These are phyloP conservation scores for Gautieria morchelliformis DNA, from an alignment of 768 basidiomycete genomes.

Conservation along the genomic window DNA sequence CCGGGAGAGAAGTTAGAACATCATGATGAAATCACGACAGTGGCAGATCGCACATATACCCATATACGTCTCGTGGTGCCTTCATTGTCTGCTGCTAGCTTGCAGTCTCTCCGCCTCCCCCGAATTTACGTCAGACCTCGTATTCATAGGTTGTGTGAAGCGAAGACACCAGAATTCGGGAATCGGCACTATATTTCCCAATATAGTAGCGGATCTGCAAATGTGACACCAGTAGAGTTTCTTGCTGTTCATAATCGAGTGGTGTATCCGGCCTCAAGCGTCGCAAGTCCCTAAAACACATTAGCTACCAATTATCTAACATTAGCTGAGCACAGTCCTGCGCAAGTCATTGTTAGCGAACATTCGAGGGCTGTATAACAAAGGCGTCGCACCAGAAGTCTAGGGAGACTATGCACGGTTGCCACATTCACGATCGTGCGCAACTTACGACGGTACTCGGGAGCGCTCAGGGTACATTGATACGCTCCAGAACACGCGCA, in stretches of 20 bases:
- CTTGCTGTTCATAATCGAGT: neutral
- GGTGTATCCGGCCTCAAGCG: neutral
- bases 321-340: constrained; percentile 32
- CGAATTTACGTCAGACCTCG: too few relatives aligned
- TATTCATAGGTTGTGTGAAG: too few relatives aligned
- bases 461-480: constrained; percentile 60
- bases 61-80: neutral
- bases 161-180: too few relatives aligned
- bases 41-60: neutral
- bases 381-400: constrained; percentile 47
- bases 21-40: neutral
- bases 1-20: neutral
- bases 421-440: constrained; percentile 80
- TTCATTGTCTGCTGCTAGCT: neutral
- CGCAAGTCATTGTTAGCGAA: neutral
- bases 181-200: too few relatives aligned
- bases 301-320: constrained; percentile 27
- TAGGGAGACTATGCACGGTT: constrained; percentile 54
- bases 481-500: constrained; percentile 88
- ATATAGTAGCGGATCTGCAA: neutral
- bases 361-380: neutral
- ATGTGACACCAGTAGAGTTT: neutral
- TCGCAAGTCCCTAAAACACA: neutral
- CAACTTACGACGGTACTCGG: constrained; percentile 61
- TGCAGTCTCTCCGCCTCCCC: too few relatives aligned